These are phyloP conservation scores for Platanthera guangdongensis DNA, from an alignment of 106 monocot genomes.

Conservation along the genomic window DNA sequence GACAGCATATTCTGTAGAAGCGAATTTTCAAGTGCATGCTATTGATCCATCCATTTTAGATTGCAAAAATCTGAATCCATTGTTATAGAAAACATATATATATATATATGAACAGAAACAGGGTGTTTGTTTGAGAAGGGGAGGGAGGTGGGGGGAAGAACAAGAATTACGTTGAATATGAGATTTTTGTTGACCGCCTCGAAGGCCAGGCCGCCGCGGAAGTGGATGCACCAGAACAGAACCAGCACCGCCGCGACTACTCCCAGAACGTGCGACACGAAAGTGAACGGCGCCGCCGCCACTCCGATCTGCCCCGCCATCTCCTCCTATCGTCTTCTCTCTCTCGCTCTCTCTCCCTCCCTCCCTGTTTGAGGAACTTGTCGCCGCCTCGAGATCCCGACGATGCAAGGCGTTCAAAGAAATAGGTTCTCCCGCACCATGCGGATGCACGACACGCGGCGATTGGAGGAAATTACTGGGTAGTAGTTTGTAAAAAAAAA, in stretches of 20 bases:
- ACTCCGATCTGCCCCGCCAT: slow-evolving; percentile 24
- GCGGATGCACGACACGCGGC: too few relatives aligned
- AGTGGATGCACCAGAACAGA: slow-evolving; percentile 72
- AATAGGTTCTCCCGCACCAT: too few relatives aligned
- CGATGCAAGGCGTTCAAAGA: too few relatives aligned
- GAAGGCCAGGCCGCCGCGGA: slow-evolving; percentile 69
- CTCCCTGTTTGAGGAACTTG: not conserved
- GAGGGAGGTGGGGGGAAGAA: not conserved
- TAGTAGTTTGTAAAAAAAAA: too few relatives aligned
- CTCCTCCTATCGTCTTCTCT: slow-evolving; percentile 6
- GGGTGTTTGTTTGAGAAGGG: not conserved
- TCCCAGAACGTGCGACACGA: slow-evolving; percentile 49
- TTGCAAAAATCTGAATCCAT: not conserved
- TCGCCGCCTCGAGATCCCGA: not conserved
- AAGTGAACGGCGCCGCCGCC: slow-evolving; percentile 51
- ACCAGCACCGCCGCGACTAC: slow-evolving; percentile 52
- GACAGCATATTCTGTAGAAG: not conserved
- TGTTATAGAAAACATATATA: not conserved
- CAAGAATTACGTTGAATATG: slow-evolving; percentile 61
- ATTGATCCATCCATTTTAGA: too few relatives aligned
- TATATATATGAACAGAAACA: not conserved
- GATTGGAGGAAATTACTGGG: too few relatives aligned
- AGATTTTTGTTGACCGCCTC: slow-evolving; percentile 64
- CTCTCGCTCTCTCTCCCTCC: not conserved
- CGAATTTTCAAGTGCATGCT: too few relatives aligned